These are phyloP conservation scores for Aspergillus flavus DNA, from an alignment of 2,329 filamentous ascomycete genomes.

Conservation along the genomic window DNA sequence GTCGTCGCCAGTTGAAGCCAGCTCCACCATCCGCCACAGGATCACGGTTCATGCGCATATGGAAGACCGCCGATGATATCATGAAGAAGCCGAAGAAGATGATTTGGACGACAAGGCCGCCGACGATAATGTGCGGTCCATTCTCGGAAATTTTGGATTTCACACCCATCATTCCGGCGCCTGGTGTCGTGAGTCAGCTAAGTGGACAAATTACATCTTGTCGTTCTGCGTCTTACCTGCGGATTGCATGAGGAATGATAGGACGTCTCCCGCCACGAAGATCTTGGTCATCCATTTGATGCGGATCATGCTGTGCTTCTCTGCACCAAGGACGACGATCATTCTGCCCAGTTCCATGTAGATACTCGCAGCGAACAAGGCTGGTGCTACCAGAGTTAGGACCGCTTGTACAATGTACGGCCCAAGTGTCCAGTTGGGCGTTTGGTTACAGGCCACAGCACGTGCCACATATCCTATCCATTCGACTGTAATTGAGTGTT, in stretches of 20 bases:
- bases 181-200: neutral
- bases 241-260: conserved; percentile 28
- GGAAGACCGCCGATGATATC: conserved; percentile 20
- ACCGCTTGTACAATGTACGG: conserved; percentile 25
- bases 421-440: conserved; percentile 22
- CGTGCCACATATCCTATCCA: conserved; percentile 12
- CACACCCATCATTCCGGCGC: neutral
- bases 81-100: conserved; percentile 61
- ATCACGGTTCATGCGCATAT: conserved; percentile 9
- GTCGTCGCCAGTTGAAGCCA: conserved; percentile 10
- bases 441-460: conserved; percentile 14
- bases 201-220: neutral
- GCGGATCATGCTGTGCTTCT: conserved; percentile 21
- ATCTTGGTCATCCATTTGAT: conserved; percentile 29
- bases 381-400: conserved; percentile 24
- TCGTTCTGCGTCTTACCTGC: conserved; percentile 17
- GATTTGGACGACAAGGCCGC: conserved; percentile 61
- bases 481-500: neutral
- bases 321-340: conserved; percentile 20
- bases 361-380: conserved; percentile 26
- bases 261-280: conserved; percentile 28
- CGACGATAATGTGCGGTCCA: conserved; percentile 50
- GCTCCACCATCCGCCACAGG: conserved; percentile 5
- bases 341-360: conserved; percentile 29
- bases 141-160: neutral